Conservation (phyloP, 371 early-diverging fungal species). For the Mucor racemosus region DNA sequence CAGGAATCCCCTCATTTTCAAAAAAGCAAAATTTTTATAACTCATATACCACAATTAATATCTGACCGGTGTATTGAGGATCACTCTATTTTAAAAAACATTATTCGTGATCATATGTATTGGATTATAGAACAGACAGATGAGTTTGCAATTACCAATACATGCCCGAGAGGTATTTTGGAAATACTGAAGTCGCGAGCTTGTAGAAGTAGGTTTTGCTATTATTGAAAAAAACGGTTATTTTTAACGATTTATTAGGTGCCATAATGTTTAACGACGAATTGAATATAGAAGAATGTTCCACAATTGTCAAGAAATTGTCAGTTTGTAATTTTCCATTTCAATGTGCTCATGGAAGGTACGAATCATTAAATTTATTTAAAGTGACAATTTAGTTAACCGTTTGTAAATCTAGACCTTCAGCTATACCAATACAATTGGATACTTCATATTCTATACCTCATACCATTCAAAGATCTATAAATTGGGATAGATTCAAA, state of each 20-base stretch:
- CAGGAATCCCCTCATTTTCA: conserved; percentile 29
- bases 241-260: conserved; percentile 29
- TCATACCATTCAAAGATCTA: conserved; percentile 5
- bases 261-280: conserved; percentile 83
- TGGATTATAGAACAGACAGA: conserved; percentile 34
- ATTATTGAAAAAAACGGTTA: neutral
- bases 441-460: neutral
- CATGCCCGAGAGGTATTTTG: conserved; percentile 69
- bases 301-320: conserved; percentile 54
- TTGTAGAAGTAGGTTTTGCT: conserved; percentile 58
- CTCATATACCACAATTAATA: conserved; percentile 57
- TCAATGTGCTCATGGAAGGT: conserved; percentile 73
- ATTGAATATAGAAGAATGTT: conserved; percentile 56
- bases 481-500: conserved; percentile 20
- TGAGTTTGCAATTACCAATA: conserved; percentile 20
- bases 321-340: conserved; percentile 66
- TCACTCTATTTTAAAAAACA: conserved; percentile 48
- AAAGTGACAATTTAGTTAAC: neutral
- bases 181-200: conserved; percentile 77
- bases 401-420: conserved; percentile 17
- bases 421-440: conserved; percentile 22
- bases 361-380: neutral
- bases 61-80: conserved; percentile 67
- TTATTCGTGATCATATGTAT: conserved; percentile 58
- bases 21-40: conserved; percentile 11